phyloP scores from a whole-genome alignment of 257 asterid species.

The Ehretia macrophylla region DNA sequence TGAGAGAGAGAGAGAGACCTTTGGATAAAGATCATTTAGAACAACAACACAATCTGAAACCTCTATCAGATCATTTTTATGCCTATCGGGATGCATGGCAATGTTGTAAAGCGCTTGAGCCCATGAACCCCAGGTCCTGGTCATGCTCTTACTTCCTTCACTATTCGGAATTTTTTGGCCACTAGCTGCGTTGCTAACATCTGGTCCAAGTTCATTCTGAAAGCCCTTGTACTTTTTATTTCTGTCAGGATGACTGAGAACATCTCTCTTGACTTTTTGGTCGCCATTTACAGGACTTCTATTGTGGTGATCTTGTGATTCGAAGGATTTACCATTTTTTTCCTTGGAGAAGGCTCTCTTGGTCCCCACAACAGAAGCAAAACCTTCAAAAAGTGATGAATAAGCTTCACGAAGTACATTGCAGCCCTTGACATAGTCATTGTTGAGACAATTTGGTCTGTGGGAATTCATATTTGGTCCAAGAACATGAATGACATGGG shows the following conservation, averaged over 20 bases:
- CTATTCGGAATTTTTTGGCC: constrained; percentile 11
- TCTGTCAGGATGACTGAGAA: constrained; percentile 29
- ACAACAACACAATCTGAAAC: constrained; percentile 61
- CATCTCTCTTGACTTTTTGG: constrained; percentile 55
- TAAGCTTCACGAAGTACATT: constrained; percentile 75
- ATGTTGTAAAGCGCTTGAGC: constrained; percentile 61
- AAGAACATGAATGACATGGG: constrained; percentile 89
- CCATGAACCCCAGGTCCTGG: constrained; percentile 61
- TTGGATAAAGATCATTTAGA: constrained; percentile 82
- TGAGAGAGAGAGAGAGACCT: constrained; percentile 42
- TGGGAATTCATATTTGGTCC: constrained; percentile 97
- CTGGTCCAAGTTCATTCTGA: constrained; percentile 25
- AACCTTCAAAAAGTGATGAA: constrained; percentile 78
- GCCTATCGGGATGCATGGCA: constrained; percentile 74
- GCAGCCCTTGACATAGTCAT: constrained; percentile 69
- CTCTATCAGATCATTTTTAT: constrained; percentile 47
- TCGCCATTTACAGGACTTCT: constrained; percentile 25
- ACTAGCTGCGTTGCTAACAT: constrained; percentile 18
- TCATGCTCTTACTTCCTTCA: constrained; percentile 18
- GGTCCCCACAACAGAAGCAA: constrained; percentile 43
- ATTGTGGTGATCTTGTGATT: constrained; percentile 17
- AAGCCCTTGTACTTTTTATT: constrained; percentile 46
- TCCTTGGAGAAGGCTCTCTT: no score
- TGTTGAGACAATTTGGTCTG: constrained; percentile 74
- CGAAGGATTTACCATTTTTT: constrained; percentile 10